Evolutionary conservation across 208 protist species (phyloP), one percentile per base, ranked within the genome.

Genomic region (Phytomonas sp.): DNA sequence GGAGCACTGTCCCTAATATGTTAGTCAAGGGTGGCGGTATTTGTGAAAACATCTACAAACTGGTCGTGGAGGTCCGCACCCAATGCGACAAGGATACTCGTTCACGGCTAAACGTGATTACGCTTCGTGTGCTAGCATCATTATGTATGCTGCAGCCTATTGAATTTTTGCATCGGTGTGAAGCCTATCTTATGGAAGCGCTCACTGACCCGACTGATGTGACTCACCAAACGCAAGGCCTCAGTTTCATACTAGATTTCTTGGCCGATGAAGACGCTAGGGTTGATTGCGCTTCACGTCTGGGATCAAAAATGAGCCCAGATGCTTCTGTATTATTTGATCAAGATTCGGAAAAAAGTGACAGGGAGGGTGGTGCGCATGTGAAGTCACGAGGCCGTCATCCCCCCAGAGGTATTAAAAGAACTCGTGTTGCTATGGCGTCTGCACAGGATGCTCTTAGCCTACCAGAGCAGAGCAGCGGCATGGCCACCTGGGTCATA

Each of bases 401-500:
- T 45, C 16, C 34, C 59, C 2, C 56, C 60, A n/a, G 37, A 29
- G 59, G 40, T 49, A 49, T 49, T 49, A 49, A 49, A 49, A 49
- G 40, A 12, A 49, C 40, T 49, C 40, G 40, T 49, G 6, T 19
- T 49, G 40, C 40, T 16, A 16, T 49, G 40, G 40, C 40, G 40
- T 23, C 40, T 23, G 40, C 40, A 34, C 45, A 36, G 30, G 66
- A 70, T 4, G 67, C n/a, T 2, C 67, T 40, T 26, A 34, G 34
- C 64, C 67, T 7, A 40, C 32, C 33, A 36, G 87, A 93, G 36
- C 79, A 90, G 67, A 96, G 92, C 73, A 96, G 88, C 70, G 91
- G 91, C 64, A 94, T 96, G 88, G 75, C 83, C 29, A 92, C 88
- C 16, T 96, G 91, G 88, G 64, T 92, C 31, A 79, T 96, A 67